A percentile compares a stretch with the other conserved stretches of the same genome.
Evolutionary conservation across 2,329 filamentous ascomycete species (phyloP).

Genomic region (Seiridium cupressi): DNA sequence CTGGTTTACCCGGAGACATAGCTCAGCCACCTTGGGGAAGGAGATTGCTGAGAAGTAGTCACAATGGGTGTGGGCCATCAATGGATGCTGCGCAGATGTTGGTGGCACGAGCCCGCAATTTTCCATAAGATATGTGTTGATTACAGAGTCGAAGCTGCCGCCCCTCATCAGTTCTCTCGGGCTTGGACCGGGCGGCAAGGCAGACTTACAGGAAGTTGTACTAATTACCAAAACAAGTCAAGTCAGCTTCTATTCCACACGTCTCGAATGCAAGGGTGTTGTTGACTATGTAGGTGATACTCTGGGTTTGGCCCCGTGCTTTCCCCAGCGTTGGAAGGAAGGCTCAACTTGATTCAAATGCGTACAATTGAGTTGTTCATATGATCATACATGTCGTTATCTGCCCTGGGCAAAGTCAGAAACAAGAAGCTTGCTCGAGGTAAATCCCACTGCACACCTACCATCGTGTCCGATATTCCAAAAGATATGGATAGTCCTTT

Average conservation of each 20-base stretch:
- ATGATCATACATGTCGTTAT: constrained; percentile 95
- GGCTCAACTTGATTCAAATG: no score
- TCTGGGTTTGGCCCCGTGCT: no score
- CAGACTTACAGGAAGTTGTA: constrained; percentile 70
- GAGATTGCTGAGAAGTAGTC: constrained; percentile 81
- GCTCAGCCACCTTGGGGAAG: constrained; percentile 79
- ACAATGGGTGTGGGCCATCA: constrained; percentile 82
- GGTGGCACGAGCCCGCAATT: constrained; percentile 72
- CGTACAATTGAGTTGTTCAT: constrained; percentile 75
- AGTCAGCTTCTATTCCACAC: no score
- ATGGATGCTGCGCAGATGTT: constrained; percentile 69
- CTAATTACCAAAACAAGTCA: no score
- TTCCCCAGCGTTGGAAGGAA: no score
- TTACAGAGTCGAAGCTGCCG: constrained; percentile 76
- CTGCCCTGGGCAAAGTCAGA: constrained; percentile 57
- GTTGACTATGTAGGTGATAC: no score
- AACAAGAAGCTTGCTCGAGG: constrained; percentile 12
- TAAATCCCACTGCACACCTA: constrained; percentile 34
- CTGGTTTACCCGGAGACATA: constrained; percentile 79
- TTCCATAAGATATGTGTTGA: constrained; percentile 84
- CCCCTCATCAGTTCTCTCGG: neutral
- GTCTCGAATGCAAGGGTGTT: no score
- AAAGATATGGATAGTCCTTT: constrained; percentile 72
- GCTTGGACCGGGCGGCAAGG: neutral
- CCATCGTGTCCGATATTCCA: constrained; percentile 89